These are phyloP conservation scores for Vararia minispora DNA, from an alignment of 768 basidiomycete genomes.

Conservation along the genomic window DNA sequence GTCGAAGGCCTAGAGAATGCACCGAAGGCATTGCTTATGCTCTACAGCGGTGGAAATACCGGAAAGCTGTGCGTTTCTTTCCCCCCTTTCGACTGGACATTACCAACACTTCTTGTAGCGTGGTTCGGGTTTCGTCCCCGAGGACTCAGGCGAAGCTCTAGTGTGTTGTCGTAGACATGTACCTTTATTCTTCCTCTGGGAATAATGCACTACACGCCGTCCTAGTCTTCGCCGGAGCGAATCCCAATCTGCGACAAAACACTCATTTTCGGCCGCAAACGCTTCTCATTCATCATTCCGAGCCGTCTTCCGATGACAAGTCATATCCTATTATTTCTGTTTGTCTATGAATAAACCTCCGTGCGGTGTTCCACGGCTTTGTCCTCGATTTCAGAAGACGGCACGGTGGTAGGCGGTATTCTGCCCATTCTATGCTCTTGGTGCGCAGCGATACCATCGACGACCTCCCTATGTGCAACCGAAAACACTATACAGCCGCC, in stretches of 20 bases:
- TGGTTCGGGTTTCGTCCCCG: conserved; percentile 43
- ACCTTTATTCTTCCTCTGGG: conserved; percentile 12
- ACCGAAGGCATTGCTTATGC: conserved; percentile 53
- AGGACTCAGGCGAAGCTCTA: conserved; percentile 7
- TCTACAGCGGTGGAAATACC: conserved; percentile 68
- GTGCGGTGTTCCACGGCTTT: no score
- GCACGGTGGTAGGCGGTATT: no score
- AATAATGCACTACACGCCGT: no score
- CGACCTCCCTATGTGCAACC: conserved; percentile 1
- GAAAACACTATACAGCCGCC: conserved; percentile 5
- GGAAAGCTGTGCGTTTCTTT: conserved; percentile 50
- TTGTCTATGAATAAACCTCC: no score
- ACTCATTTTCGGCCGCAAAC: no score
- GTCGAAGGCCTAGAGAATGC: conserved; percentile 68
- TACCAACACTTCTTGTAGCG: conserved; percentile 24
- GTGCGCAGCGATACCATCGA: conserved; percentile 7
- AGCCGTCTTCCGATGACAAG: no score
- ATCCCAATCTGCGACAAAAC: no score
- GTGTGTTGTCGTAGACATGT: neutral
- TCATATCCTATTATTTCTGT: no score
- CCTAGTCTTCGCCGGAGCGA: no score
- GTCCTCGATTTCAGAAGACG: no score
- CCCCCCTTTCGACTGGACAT: neutral
- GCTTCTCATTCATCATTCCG: no score
- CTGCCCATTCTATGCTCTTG: conserved; percentile 2